Base-by-base conservation (phyloP, 306 rosid genomes). In the Citrullus colocynthis region DNA sequence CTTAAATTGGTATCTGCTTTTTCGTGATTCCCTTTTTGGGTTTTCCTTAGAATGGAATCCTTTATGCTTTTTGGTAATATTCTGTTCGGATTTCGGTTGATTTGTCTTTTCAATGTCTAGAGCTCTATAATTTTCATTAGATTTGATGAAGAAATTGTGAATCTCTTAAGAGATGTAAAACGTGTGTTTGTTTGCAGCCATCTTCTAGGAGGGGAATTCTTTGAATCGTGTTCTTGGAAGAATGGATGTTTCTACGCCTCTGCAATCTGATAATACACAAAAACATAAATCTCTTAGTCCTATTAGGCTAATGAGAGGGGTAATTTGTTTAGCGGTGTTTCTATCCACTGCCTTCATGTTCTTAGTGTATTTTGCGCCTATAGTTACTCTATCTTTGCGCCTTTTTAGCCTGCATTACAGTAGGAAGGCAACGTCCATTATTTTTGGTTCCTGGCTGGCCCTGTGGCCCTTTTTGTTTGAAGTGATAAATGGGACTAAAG, bases 401-500 rank as follows among this genome's bases (percentile, higher is more conserved):
- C 84, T 84, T 78, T 54, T 89, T 85, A 92, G 91, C 81, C 17
- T 81, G 73, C 86, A 70, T 74, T 80, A 14, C 78, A 89, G 97
- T 86, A 86, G 99, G 90, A 91, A 81, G 84, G 90, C 84, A 9
- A 88, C 88, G 36, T 85, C 98, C 41, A 73, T 89, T 74, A 4
- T 87, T 52, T 90, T 92, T 76, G 92, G 89, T 66, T 61, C 85
- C 78, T 96, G 99, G 99, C 76, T 96, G 56, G 84, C 96, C 37
- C 58, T 92, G 65, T 96, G 99, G 99, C 99, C 99, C 12, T 89
- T 73, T 81, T 85, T 96, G 9, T 96, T 96, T 7, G 99, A 96
- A 83, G 88, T 89, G 85, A 80, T 92, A 57, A 96, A 96, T 55
- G 83, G 85, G 79, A 96, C 99, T 30, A 88, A 85, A 85, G 91